Evolutionary conservation across 2,329 filamentous ascomycete species (phyloP).

Genomic region (Colletotrichum lindemuthianum): DNA sequence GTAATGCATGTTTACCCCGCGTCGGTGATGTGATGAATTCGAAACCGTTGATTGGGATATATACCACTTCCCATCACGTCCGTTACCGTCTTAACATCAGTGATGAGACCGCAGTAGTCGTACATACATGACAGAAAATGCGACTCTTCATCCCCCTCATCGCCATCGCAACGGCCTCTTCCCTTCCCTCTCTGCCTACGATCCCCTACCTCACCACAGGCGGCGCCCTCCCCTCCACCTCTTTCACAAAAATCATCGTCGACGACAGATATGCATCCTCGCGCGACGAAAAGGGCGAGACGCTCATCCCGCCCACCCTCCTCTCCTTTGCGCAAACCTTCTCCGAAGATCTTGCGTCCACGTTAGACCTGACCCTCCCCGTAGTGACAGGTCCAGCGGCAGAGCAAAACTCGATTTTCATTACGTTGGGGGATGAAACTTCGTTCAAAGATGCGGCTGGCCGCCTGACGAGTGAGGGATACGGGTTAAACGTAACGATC

Average conservation of each 20-base stretch:
- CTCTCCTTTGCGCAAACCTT: conserved; percentile 59
- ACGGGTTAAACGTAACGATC: conserved; percentile 53
- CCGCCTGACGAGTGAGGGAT: conserved; percentile 58
- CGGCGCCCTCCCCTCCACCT: conserved; percentile 42
- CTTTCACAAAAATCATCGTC: conserved; percentile 52
- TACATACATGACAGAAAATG: neutral
- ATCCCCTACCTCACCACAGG: conserved; percentile 44
- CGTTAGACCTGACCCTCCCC: conserved; percentile 43
- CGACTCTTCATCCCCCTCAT: neutral
- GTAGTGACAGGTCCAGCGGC: conserved; percentile 42
- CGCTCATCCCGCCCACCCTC: conserved; percentile 62
- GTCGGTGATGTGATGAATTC: neutral
- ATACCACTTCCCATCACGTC: too few relatives aligned
- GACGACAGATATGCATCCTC: conserved; percentile 51
- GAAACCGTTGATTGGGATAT: too few relatives aligned
- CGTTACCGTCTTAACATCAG: too few relatives aligned
- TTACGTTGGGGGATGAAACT: conserved; percentile 55
- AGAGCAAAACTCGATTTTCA: conserved; percentile 49
- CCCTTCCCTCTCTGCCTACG: conserved; percentile 45
- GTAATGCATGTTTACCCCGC: conserved; percentile 5
- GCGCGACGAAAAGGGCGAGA: conserved; percentile 57
- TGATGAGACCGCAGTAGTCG: too few relatives aligned
- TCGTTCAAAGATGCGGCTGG: conserved; percentile 57
- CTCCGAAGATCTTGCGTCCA: conserved; percentile 44
- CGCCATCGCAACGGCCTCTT: neutral